phyloP scores from a whole-genome alignment of 1,284 basidiomycete species.

The Fomitopsis pinicola region DNA sequence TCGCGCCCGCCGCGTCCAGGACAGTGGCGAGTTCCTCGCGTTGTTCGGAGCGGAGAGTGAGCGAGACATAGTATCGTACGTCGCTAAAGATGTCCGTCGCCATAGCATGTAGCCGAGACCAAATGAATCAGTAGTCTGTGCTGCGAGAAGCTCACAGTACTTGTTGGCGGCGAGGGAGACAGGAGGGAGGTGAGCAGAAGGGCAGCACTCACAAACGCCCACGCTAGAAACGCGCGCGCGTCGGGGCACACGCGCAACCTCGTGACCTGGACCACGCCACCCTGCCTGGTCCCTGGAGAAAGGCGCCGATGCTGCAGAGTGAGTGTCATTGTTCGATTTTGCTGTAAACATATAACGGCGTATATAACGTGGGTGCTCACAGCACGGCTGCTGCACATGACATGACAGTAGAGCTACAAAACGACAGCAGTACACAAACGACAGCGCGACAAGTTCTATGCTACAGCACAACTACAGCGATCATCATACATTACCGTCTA shows the following conservation, averaged over 20 bases:
- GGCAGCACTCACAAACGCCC: too few relatives aligned
- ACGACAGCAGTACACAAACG: background rate
- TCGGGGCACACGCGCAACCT: too few relatives aligned
- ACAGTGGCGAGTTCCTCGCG: slow-evolving; percentile 17
- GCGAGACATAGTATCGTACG: slow-evolving; percentile 23
- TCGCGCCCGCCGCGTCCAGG: slow-evolving; percentile 20
- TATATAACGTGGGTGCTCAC: background rate
- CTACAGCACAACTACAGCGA: background rate
- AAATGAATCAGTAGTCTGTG: too few relatives aligned
- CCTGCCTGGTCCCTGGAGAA: too few relatives aligned
- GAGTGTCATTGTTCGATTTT: too few relatives aligned
- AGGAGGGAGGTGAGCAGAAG: too few relatives aligned
- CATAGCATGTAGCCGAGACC: too few relatives aligned
- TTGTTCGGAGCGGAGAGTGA: slow-evolving; percentile 13
- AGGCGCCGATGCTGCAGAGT: too few relatives aligned
- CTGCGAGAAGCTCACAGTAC: too few relatives aligned
- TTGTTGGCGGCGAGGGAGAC: background rate
- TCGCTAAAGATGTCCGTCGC: slow-evolving; percentile 11
- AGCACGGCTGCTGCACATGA: background rate
- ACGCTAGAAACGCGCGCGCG: too few relatives aligned
- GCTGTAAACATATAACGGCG: too few relatives aligned
- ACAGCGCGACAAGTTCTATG: background rate
- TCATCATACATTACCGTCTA: background rate
- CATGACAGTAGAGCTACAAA: background rate
- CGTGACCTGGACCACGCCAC: too few relatives aligned